Evolutionary conservation across 108 stramenopile genomes (phyloP).

Genomic region (Chaetoceros tenuissimus): DNA sequence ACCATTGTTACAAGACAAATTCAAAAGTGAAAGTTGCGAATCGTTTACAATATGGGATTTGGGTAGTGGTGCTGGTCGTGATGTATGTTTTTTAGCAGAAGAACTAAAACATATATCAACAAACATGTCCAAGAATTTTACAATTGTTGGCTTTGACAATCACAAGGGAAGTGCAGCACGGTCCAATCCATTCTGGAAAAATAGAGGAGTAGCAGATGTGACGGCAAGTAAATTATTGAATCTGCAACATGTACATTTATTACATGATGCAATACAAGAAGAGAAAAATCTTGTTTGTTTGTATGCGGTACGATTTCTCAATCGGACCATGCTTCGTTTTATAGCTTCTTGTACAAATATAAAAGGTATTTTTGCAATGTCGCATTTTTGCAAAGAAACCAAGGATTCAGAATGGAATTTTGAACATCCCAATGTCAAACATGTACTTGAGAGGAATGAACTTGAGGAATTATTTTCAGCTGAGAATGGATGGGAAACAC

Average conservation of each 20-base stretch:
- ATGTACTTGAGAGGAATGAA: slow-evolving; percentile 42
- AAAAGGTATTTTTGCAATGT: slow-evolving; percentile 44
- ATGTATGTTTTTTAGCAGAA: slow-evolving; percentile 75
- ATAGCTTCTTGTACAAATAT: slow-evolving; percentile 11
- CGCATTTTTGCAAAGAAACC: slow-evolving; percentile 69
- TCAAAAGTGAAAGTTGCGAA: background rate
- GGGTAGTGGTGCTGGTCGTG: slow-evolving; percentile 71
- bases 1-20: slow-evolving; percentile 28
- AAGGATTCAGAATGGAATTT: slow-evolving; percentile 54
- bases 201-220: slow-evolving; percentile 36
- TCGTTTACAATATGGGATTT: slow-evolving; percentile 51
- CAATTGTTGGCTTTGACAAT: slow-evolving; percentile 59
- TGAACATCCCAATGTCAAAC: slow-evolving; percentile 52
- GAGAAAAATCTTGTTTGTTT: slow-evolving; percentile 17
- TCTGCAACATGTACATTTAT: slow-evolving; percentile 32
- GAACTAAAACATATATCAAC: slow-evolving; percentile 29
- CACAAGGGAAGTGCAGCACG: slow-evolving; percentile 53
- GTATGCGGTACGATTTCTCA: slow-evolving; percentile 66
- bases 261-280: slow-evolving; percentile 15
- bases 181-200: slow-evolving; percentile 45
- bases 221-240: slow-evolving; percentile 33
- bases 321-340: slow-evolving; percentile 35
- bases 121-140: slow-evolving; percentile 10
- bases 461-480: slow-evolving; percentile 37
- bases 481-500: slow-evolving; percentile 39